Evolutionary conservation across 148 eudicot species (phyloP).

Genomic region (Cornus suecica): DNA sequence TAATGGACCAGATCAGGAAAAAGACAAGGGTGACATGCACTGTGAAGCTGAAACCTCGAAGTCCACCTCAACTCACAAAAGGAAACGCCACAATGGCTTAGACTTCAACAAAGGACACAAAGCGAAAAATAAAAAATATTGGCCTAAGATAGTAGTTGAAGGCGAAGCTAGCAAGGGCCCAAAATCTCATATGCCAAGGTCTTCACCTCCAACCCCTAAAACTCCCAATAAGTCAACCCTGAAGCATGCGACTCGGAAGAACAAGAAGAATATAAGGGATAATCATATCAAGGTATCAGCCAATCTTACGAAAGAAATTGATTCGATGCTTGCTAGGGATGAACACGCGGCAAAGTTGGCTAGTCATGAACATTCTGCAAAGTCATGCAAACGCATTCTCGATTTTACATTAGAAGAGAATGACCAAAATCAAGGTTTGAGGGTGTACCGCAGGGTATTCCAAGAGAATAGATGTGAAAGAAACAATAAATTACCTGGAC

Average conservation of each 20-base stretch:
- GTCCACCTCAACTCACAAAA: constrained; percentile 10
- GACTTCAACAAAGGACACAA: constrained; percentile 17
- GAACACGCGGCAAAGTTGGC: background rate
- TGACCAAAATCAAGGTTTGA: background rate
- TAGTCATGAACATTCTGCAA: background rate
- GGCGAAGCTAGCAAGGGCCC: constrained; percentile 18
- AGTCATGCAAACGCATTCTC: background rate
- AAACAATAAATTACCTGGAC: constrained; percentile 26
- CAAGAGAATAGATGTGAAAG: constrained; percentile 17
- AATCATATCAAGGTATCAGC: constrained; percentile 3
- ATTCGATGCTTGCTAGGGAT: background rate
- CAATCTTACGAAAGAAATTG: background rate
- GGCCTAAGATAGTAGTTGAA: constrained; percentile 34
- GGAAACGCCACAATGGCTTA: constrained; percentile 9
- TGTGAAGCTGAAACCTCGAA: background rate
- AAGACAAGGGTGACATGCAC: background rate
- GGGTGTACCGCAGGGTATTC: constrained; percentile 18
- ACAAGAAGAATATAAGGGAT: background rate
- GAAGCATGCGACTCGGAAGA: constrained; percentile 8
- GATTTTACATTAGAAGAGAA: background rate
- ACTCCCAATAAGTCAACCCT: constrained; percentile 6
- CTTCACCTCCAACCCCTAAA: constrained; percentile 24
- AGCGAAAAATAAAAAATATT: constrained; percentile 23
- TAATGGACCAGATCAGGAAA: background rate
- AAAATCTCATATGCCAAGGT: constrained; percentile 8